Evolutionary conservation across 1,284 basidiomycete species (phyloP).

Genomic region (Marasmius oreades): DNA sequence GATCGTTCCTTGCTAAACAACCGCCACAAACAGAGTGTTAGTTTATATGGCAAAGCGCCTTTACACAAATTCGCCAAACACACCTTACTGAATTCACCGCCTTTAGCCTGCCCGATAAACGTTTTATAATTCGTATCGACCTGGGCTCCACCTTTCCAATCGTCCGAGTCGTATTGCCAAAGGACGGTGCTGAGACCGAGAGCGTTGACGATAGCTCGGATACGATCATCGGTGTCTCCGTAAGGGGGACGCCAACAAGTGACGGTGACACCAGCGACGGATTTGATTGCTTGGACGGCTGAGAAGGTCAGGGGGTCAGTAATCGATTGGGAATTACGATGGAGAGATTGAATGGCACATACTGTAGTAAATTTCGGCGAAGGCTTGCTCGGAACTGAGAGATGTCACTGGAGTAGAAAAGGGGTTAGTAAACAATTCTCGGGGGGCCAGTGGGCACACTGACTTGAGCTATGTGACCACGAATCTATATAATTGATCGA

Average conservation of each 20-base stretch:
- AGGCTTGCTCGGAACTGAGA: slow-evolving; percentile 67
- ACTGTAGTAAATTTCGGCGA: slow-evolving; percentile 81
- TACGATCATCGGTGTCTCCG: slow-evolving; percentile 65
- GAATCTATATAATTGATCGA: slow-evolving; percentile 39
- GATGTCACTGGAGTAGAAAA: slow-evolving; percentile 52
- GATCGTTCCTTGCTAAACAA: too few relatives aligned
- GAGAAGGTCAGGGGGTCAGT: neutral
- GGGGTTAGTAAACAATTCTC: too few relatives aligned
- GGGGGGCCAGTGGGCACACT: too few relatives aligned
- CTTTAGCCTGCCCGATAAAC: neutral
- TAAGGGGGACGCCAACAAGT: slow-evolving; percentile 40
- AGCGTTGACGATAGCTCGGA: slow-evolving; percentile 59
- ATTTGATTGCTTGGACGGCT: neutral
- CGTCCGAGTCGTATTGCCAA: slow-evolving; percentile 14
- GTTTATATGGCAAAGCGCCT: too few relatives aligned
- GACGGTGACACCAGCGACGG: neutral
- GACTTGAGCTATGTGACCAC: slow-evolving; percentile 50
- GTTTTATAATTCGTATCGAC: slow-evolving; percentile 15
- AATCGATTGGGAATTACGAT: neutral
- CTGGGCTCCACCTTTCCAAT: slow-evolving; percentile 6
- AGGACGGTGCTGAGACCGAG: slow-evolving; percentile 18
- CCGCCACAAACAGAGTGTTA: too few relatives aligned
- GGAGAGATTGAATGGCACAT: slow-evolving; percentile 17
- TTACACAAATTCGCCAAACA: too few relatives aligned
- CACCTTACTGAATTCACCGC: slow-evolving; percentile 9